Percentiles rank a stretch among this genome's conserved stretches.
Conservation (phyloP, 1,139 yeast species). For the Diutina scorzettiae region DNA sequence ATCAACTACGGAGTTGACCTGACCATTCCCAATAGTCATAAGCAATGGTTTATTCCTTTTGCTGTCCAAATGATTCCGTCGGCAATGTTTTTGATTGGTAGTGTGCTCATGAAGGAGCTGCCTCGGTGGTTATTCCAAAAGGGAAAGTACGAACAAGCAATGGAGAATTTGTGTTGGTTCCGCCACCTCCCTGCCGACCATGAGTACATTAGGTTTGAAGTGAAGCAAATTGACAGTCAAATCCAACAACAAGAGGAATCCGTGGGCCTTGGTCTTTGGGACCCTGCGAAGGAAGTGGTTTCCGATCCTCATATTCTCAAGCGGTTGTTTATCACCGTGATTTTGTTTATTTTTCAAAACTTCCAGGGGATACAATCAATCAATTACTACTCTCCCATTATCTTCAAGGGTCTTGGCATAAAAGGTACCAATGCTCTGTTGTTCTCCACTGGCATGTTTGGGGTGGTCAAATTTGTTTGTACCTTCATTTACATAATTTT, state of each 20-base stretch:
- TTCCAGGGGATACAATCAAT: slow-evolving; percentile 35
- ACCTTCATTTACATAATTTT: slow-evolving; percentile 25
- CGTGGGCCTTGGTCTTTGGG: slow-evolving; percentile 28
- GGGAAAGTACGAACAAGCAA: slow-evolving; percentile 22
- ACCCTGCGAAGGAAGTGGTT: slow-evolving; percentile 26
- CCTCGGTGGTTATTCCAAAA: slow-evolving; percentile 31
- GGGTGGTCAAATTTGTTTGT: slow-evolving; percentile 28
- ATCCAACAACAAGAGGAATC: slow-evolving; percentile 17
- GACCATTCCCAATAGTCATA: slow-evolving; percentile 17
- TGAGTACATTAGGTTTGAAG: slow-evolving; percentile 32
- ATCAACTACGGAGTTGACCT: slow-evolving; percentile 28
- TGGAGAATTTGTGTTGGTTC: slow-evolving; percentile 27
- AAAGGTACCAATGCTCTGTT: slow-evolving; percentile 28
- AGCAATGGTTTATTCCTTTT: slow-evolving; percentile 34
- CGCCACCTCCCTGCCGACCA: slow-evolving; percentile 25
- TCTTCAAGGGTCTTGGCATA: slow-evolving; percentile 28
- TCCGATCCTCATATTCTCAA: slow-evolving; percentile 17
- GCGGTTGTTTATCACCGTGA: slow-evolving; percentile 22
- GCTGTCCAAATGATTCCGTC: slow-evolving; percentile 32
- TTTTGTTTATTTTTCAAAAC: slow-evolving; percentile 29
- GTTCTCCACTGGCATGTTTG: slow-evolving; percentile 33
- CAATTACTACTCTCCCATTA: slow-evolving; percentile 33
- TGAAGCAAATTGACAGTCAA: slow-evolving; percentile 15
- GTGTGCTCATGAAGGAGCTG: slow-evolving; percentile 25
- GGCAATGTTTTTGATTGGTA: slow-evolving; percentile 25